Conservation (phyloP, 169 alveolate genomes). For the Toxoplasma gondii region DNA sequence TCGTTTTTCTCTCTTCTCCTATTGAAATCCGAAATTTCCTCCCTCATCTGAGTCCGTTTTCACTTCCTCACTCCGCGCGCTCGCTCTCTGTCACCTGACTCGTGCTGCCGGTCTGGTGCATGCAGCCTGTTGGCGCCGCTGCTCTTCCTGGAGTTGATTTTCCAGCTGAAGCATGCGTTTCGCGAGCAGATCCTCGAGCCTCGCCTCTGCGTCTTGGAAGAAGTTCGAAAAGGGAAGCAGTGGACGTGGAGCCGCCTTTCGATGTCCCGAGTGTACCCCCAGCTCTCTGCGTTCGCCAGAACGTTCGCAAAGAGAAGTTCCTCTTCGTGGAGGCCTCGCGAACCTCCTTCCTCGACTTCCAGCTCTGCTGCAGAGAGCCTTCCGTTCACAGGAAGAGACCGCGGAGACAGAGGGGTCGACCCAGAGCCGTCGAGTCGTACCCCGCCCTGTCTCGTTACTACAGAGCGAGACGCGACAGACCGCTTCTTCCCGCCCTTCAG, state of each 20-base stretch:
- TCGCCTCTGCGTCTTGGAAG: slow-evolving; percentile 13
- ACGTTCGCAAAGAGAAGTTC: not conserved
- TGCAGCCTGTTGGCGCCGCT: slow-evolving; percentile 13
- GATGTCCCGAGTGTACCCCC: not conserved
- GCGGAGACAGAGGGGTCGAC: not conserved
- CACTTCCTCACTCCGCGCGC: too few relatives aligned
- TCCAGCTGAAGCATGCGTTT: slow-evolving; percentile 20
- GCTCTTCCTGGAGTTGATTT: not conserved
- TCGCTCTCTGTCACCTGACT: too few relatives aligned
- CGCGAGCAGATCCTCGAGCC: slow-evolving; percentile 8
- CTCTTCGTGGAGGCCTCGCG: not conserved
- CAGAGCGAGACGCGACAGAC: not conserved
- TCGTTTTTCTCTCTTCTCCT: too few relatives aligned
- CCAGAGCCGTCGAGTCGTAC: not conserved
- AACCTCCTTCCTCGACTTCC: not conserved
- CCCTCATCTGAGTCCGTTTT: too few relatives aligned
- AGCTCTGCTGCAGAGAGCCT: not conserved
- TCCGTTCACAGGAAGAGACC: not conserved
- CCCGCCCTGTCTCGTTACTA: too few relatives aligned
- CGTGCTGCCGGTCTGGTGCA: too few relatives aligned
- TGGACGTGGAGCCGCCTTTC: not conserved
- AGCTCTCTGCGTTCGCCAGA: not conserved
- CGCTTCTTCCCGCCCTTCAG: not conserved
- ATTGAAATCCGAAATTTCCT: too few relatives aligned
- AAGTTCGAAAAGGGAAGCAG: not conserved